Conservation (phyloP, 352 stramenopile species). For the Phytophthora syringae region DNA sequence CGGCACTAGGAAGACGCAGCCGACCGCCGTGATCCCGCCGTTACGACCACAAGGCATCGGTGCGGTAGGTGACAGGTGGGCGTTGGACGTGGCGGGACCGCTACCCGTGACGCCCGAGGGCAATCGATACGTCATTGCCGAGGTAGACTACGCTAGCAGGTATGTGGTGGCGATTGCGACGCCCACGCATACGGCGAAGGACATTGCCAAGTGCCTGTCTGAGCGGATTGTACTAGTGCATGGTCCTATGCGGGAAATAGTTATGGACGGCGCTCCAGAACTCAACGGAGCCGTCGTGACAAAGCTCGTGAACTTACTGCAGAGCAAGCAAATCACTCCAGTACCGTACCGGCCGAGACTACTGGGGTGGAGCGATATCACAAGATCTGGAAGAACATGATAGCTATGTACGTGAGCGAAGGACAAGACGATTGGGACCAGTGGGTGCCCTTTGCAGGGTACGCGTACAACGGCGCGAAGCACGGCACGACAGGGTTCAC, state of each 20-base stretch:
- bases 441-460: conserved; percentile 15
- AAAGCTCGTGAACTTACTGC: conserved; percentile 11
- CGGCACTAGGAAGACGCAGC: not conserved
- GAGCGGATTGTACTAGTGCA: not conserved
- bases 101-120: no score
- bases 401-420: conserved; percentile 17
- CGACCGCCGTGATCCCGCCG: not conserved
- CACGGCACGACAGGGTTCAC: not conserved
- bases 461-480: conserved; percentile 12
- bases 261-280: conserved; percentile 12
- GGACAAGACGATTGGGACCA: conserved; percentile 22
- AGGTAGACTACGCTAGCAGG: not conserved
- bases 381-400: not conserved
- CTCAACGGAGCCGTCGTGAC: not conserved
- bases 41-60: not conserved
- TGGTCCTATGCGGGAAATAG: not conserved
- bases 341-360: conserved; percentile 23
- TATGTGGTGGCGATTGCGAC: not conserved
- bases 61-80: not conserved
- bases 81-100: not conserved
- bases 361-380: conserved; percentile 23
- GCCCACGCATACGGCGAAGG: not conserved
- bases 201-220: not conserved
- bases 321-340: conserved; percentile 18
- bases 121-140: conserved; percentile 1